A percentile compares a stretch with the other conserved stretches of the same genome.
Evolutionary conservation across 208 protist genomes (phyloP).

Genomic region (Acanthamoeba lenticulata): DNA sequence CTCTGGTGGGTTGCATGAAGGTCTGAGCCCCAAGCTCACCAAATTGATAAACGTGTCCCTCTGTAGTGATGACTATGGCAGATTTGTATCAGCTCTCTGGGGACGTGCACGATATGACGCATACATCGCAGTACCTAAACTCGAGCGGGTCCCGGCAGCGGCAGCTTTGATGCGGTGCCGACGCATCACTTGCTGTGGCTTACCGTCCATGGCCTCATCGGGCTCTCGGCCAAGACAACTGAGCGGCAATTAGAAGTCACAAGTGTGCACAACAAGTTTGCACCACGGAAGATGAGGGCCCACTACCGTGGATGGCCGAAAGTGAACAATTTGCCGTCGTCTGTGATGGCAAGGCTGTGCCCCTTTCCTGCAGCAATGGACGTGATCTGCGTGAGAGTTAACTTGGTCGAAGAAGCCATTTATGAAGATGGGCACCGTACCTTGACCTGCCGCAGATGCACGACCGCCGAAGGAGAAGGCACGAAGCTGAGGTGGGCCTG

Average conservation of each 20-base stretch:
- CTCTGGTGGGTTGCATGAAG: neutral
- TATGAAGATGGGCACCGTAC: neutral
- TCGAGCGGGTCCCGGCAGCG: neutral
- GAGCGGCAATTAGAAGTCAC: neutral
- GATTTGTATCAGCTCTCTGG: neutral
- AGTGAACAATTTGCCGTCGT: neutral
- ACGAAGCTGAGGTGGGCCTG: no score
- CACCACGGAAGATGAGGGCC: no score
- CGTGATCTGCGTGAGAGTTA: neutral
- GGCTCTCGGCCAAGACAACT: neutral
- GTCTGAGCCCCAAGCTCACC: neutral
- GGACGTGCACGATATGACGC: neutral
- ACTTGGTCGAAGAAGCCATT: neutral
- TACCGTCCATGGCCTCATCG: neutral
- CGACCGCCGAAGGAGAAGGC: no score
- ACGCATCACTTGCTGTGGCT: neutral
- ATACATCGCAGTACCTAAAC: neutral
- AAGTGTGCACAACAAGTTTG: neutral
- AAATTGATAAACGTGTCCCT: neutral
- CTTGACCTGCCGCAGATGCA: neutral
- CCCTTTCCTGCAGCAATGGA: neutral
- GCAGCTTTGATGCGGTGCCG: no score
- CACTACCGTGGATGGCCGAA: neutral
- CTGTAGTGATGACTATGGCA: neutral
- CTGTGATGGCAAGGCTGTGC: neutral